Evolutionary conservation across 306 rosid genomes (phyloP).

Genomic region (Senna siamea): DNA sequence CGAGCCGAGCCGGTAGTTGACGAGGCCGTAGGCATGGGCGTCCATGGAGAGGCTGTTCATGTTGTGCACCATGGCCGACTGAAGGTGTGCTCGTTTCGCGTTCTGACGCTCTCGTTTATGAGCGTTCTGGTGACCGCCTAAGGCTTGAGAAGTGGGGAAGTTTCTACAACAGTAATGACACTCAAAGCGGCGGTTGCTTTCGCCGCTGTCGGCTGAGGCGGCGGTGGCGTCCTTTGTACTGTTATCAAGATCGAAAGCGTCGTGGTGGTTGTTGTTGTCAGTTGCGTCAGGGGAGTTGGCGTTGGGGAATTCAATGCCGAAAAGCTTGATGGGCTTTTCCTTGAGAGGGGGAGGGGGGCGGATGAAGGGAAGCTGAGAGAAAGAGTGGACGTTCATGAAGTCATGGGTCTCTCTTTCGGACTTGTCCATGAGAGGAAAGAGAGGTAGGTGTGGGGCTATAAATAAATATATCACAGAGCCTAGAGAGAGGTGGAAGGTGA

Average conservation of each 20-base stretch:
- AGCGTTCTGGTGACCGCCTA: conserved; percentile 95
- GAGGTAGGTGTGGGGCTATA: too few relatives aligned
- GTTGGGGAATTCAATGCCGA: conserved; percentile 64
- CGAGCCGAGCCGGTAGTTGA: conserved; percentile 59
- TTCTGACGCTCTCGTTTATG: conserved; percentile 87
- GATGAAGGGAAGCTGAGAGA: conserved; percentile 88
- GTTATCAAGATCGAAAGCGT: conserved; percentile 28
- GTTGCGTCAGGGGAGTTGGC: conserved; percentile 43
- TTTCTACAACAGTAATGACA: conserved; percentile 89
- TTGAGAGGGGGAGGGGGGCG: conserved; percentile 56
- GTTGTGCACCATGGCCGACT: conserved; percentile 62
- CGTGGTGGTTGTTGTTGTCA: too few relatives aligned
- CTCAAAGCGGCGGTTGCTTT: conserved; percentile 71
- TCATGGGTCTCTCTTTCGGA: conserved; percentile 72
- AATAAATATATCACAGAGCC: too few relatives aligned
- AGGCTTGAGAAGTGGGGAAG: conserved; percentile 89
- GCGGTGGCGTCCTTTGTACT: conserved; percentile 24
- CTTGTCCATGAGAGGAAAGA: conserved; percentile 61
- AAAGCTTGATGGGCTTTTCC: conserved; percentile 64
- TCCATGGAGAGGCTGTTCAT: conserved; percentile 42
- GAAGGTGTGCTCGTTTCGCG: conserved; percentile 82
- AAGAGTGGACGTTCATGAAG: conserved; percentile 85
- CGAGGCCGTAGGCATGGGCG: too few relatives aligned
- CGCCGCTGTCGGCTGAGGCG: conserved; percentile 22
- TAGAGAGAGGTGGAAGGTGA: too few relatives aligned